Conservation (phyloP, 2,329 filamentous ascomycete species). For the Triangularia setosa region DNA sequence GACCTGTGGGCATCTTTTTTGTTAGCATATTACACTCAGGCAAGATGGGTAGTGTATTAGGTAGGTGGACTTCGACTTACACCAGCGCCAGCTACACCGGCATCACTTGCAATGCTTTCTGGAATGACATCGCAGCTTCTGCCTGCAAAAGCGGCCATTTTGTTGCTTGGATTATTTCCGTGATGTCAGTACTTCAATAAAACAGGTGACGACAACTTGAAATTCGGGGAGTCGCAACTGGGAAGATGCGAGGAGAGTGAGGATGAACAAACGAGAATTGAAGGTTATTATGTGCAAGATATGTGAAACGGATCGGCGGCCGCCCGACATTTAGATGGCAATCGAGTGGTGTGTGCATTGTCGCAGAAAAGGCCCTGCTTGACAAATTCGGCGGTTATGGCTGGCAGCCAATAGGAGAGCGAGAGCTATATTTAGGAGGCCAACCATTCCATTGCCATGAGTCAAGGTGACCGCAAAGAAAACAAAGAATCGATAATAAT, state of each 20-base stretch:
- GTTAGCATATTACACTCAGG: too few species aligned
- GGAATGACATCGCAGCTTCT: slow-evolving; percentile 44
- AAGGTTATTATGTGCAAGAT: not conserved
- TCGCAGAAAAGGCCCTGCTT: not conserved
- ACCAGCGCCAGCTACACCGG: slow-evolving; percentile 54
- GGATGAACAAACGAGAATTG: not conserved
- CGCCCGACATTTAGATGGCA: not conserved
- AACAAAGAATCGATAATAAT: not conserved
- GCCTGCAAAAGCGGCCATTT: slow-evolving; percentile 17
- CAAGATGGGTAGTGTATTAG: not conserved
- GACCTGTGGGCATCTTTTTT: slow-evolving; percentile 38
- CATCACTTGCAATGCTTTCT: slow-evolving; percentile 44
- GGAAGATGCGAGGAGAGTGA: not conserved
- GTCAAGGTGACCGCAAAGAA: too few species aligned
- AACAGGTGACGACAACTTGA: too few species aligned
- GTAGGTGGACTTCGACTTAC: slow-evolving; percentile 35
- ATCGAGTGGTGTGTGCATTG: not conserved
- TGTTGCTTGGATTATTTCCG: not conserved
- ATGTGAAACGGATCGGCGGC: not conserved
- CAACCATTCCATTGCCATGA: not conserved
- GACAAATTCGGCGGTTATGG: not conserved
- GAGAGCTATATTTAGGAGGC: not conserved
- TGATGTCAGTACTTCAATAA: not conserved
- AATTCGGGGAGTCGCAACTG: too few species aligned
- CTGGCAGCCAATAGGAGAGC: not conserved